These are phyloP conservation scores for Planoprotostelium fungivorum DNA, from an alignment of 78 protist genomes.

Conservation along the genomic window DNA sequence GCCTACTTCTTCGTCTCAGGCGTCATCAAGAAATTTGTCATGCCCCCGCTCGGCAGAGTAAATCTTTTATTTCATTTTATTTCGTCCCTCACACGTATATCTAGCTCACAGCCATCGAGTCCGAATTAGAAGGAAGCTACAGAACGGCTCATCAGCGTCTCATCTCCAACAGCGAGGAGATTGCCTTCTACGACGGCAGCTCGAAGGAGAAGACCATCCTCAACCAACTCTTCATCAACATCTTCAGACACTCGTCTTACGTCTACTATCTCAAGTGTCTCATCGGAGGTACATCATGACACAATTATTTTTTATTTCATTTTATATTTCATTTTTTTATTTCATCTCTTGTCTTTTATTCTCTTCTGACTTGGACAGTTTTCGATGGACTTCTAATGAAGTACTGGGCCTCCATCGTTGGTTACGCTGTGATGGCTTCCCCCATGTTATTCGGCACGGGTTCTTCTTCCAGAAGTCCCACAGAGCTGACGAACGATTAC, in stretches of 20 bases:
- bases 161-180: slow-evolving; percentile 57
- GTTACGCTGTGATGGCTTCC: slow-evolving; percentile 69
- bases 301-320: neutral
- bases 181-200: slow-evolving; percentile 66
- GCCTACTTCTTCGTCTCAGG: slow-evolving; percentile 57
- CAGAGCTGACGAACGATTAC: slow-evolving; percentile 67
- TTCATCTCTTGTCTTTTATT: neutral
- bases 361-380: slow-evolving; percentile 8
- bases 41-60: slow-evolving; percentile 63
- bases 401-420: slow-evolving; percentile 75
- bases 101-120: slow-evolving; percentile 43
- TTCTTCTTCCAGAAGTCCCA: slow-evolving; percentile 30
- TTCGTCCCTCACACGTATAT: neutral
- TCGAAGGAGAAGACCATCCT: slow-evolving; percentile 46
- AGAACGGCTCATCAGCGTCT: slow-evolving; percentile 64
- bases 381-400: slow-evolving; percentile 70
- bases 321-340: neutral
- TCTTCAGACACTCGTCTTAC: slow-evolving; percentile 42
- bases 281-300: slow-evolving; percentile 21
- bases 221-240: slow-evolving; percentile 45
- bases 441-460: slow-evolving; percentile 57
- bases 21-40: slow-evolving; percentile 34
- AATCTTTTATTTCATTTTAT: slow-evolving; percentile 5
- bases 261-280: slow-evolving; percentile 54
- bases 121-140: slow-evolving; percentile 61